Conservation (phyloP, 2,329 filamentous ascomycete species). For the Penicillium crustosum region DNA sequence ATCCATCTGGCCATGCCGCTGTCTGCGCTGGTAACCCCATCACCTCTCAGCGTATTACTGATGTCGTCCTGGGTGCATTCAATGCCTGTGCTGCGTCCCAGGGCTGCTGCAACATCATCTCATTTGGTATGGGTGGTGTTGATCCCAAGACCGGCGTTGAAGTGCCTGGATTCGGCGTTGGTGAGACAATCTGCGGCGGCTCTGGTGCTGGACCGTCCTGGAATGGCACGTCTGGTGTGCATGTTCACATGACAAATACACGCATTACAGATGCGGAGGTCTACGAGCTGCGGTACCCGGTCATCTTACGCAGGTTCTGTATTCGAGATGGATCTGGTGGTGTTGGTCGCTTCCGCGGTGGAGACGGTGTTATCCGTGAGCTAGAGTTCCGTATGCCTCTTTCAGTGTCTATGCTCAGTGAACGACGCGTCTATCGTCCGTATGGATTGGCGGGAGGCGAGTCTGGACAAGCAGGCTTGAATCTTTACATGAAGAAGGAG, state of each 20-base stretch:
- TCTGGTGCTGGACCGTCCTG: conserved; percentile 69
- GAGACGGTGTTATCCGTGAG: conserved; percentile 74
- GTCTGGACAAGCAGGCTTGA: conserved; percentile 72
- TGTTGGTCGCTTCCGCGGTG: conserved; percentile 63
- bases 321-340: conserved; percentile 65
- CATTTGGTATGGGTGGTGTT: conserved; percentile 14
- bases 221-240: conserved; percentile 71
- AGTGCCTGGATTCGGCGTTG: conserved; percentile 63
- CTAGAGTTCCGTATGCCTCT: conserved; percentile 64
- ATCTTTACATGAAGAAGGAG: conserved; percentile 66
- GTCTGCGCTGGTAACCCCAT: conserved; percentile 76
- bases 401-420: conserved; percentile 23
- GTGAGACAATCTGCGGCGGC: conserved; percentile 78
- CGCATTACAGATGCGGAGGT: conserved; percentile 77
- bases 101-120: conserved; percentile 72
- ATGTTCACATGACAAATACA: conserved; percentile 83
- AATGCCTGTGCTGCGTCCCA: conserved; percentile 70
- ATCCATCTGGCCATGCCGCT: conserved; percentile 67
- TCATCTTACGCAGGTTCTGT: conserved; percentile 68
- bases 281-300: conserved; percentile 75
- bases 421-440: conserved; percentile 18
- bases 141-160: conserved; percentile 16
- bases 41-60: conserved; percentile 72
- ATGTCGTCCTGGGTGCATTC: conserved; percentile 74
- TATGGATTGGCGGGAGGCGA: conserved; percentile 67